Conservation (phyloP, 83 land plant species). For the Picea engelmannii region DNA sequence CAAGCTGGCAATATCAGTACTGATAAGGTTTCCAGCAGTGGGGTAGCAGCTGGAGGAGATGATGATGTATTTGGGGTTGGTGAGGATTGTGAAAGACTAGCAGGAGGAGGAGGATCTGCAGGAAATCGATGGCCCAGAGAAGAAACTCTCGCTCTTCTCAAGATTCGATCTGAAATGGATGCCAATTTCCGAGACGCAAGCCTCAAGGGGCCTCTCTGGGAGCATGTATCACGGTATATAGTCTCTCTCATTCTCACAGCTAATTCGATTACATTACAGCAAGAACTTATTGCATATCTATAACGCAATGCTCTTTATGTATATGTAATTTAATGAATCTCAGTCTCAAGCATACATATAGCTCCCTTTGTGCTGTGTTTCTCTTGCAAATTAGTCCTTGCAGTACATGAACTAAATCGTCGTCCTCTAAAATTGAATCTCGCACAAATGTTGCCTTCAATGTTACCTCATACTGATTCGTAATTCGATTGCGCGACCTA, state of each 20-base stretch:
- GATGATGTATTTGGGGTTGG: conserved; percentile 3
- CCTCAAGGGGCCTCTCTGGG: conserved; percentile 93
- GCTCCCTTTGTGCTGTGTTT: too few relatives aligned
- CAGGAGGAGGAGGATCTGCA: conserved; percentile 11
- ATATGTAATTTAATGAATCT: too few relatives aligned
- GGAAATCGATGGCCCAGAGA: conserved; percentile 93
- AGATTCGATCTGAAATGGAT: conserved; percentile 92
- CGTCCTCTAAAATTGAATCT: too few relatives aligned
- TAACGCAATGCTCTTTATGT: too few relatives aligned
- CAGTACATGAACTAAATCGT: too few relatives aligned
- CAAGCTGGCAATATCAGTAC: too few relatives aligned
- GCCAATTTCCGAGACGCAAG: conserved; percentile 75
- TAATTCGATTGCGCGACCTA: too few relatives aligned
- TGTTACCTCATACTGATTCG: too few relatives aligned
- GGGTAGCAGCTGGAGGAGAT: neutral
- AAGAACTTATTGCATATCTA: too few relatives aligned
- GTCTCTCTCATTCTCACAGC: neutral
- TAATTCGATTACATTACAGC: neutral
- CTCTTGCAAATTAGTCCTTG: too few relatives aligned
- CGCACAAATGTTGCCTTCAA: too few relatives aligned
- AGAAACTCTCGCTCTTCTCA: conserved; percentile 85
- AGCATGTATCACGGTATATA: conserved; percentile 56
- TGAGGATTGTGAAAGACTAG: neutral
- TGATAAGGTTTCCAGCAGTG: conserved; percentile 3
- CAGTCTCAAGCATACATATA: too few relatives aligned